Evolutionary conservation across 176 grass and related monocot genomes (phyloP).

Genomic region (Zea mays): DNA sequence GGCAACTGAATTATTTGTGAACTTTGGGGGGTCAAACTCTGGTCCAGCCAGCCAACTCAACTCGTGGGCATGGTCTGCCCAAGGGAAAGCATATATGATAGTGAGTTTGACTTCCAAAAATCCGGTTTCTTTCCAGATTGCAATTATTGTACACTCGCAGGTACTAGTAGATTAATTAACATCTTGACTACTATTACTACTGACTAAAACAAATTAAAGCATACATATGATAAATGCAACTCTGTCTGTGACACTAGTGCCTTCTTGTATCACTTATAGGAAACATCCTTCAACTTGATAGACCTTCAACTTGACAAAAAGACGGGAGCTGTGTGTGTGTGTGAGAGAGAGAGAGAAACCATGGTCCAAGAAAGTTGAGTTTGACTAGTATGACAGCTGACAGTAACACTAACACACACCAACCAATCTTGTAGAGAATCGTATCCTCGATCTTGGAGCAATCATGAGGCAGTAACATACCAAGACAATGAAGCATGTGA

Average conservation of each 20-base stretch:
- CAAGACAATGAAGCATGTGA: background rate
- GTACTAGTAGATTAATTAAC: background rate
- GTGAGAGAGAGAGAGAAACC: slow-evolving; percentile 7
- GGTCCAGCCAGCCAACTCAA: background rate
- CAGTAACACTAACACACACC: slow-evolving; percentile 15
- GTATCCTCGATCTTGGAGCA: background rate
- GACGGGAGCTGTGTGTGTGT: background rate
- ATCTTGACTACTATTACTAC: background rate
- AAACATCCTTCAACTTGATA: slow-evolving; percentile 9
- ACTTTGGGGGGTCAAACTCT: slow-evolving; percentile 38
- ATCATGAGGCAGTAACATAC: slow-evolving; percentile 23
- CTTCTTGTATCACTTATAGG: background rate
- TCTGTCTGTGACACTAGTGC: background rate
- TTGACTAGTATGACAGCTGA: background rate
- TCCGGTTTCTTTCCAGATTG: background rate
- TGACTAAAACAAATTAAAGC: background rate
- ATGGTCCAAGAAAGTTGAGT: background rate
- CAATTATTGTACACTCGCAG: background rate
- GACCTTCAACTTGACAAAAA: slow-evolving; percentile 10
- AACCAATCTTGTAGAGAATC: background rate
- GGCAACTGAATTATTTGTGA: slow-evolving; percentile 22
- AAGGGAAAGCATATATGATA: background rate
- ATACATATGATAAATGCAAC: background rate
- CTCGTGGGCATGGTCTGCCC: background rate
- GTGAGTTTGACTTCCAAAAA: background rate